Base-by-base conservation (phyloP, 768 basidiomycete species). In the Filobasidium wieringae region DNA sequence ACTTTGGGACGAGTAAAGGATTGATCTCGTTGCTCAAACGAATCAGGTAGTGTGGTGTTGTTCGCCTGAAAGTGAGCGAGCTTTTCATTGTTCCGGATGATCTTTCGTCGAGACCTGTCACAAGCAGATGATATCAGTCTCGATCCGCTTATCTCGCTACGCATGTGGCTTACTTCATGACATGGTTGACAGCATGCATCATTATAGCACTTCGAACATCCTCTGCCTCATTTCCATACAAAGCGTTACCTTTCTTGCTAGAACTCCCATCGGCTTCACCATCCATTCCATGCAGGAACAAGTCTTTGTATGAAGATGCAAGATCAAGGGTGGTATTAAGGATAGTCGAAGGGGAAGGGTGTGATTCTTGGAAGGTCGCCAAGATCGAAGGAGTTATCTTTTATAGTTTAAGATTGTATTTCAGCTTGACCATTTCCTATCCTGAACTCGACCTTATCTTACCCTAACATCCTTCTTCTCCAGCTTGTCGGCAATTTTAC, bases 1-100 rank as follows among this genome's bases (percentile, higher is more conserved):
- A 93, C 78, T 19, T 93, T 91, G 9, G 95, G 93, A 5, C 95
- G 86, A 7, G 92, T 95, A 75, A 96, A 97, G 27, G 93, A 93
- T 79, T 97, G 95, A 69, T 99, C 95, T 75, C 88, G 88, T 6
- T 59, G 41, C 12, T 47, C 17, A 30, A 54, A 51, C 40, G 60
- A 53, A 17, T 63, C 43, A 14, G 67, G 61, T 34, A 79, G 76
- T n/a, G 47, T 47, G 1, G 78, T 75, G 51, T 79, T 77, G 15
- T 79, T 70, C 71, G 87, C 84, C 9, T 79, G 74, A 9, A 83
- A 82, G 62, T 84, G 81, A 0, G 86, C 79, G n/a, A 96, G 78
- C 37, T 86, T 86, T 63, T 93, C 89, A 66, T 96, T 97, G 73
- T 92, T 96, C 73, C 92, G 92, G 1, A 96, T 78, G 32, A 99